Percentiles rank a stretch among this genome's conserved stretches.
phyloP scores from a whole-genome alignment of 768 basidiomycete genomes.

The Psilocybe sp. region DNA sequence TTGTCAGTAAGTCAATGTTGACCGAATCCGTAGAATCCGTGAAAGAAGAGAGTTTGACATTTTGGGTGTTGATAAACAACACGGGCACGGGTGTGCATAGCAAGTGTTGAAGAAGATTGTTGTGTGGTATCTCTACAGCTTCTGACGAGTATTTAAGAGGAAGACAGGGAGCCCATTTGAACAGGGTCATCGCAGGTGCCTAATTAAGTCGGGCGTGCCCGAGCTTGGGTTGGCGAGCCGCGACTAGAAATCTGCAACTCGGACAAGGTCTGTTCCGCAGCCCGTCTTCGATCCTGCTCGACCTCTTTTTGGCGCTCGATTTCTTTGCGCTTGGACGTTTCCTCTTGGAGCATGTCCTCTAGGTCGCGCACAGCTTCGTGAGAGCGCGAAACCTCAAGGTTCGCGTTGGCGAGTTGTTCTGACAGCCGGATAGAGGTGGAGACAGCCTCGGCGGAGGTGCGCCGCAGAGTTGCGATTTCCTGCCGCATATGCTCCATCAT shows the following conservation, averaged over 20 bases:
- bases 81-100: no score
- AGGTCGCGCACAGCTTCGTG: conserved; percentile 51
- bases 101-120: no score
- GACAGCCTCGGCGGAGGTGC: conserved; percentile 67
- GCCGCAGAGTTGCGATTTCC: conserved; percentile 61
- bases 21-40: no score
- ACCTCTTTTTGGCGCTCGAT: conserved; percentile 52
- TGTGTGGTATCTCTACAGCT: no score
- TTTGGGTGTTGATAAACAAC: no score
- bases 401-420: conserved; percentile 66
- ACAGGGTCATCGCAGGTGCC: no score
- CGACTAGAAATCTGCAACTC: conserved; percentile 7
- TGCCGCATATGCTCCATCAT: conserved; percentile 61
- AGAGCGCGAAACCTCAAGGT: conserved; percentile 56
- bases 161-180: no score
- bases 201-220: no score
- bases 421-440: conserved; percentile 62
- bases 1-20: no score
- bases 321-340: conserved; percentile 53
- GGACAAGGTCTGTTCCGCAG: conserved; percentile 22
- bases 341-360: conserved; percentile 61
- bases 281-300: conserved; percentile 42
- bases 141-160: no score
- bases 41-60: no score
- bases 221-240: conserved; percentile 13